Evolutionary conservation across 2,329 filamentous ascomycete genomes (phyloP).

Genomic region (Ophiostoma australiae): DNA sequence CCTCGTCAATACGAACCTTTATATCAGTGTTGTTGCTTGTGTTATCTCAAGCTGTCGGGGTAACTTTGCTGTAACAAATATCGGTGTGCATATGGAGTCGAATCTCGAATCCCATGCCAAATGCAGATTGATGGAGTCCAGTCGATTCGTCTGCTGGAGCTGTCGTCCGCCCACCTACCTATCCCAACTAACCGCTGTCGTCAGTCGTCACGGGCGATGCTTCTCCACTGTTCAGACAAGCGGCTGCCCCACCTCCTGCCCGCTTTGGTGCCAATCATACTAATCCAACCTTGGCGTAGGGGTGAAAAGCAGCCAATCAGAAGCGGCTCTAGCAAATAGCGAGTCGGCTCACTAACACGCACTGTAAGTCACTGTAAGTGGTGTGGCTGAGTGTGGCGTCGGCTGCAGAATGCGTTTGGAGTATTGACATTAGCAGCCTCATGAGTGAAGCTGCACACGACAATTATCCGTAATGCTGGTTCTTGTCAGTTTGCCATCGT

Average conservation of each 20-base stretch:
- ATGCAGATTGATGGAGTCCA: constrained; percentile 2
- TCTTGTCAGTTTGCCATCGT: background rate
- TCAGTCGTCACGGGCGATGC: constrained; percentile 25
- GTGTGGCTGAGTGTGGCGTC: constrained; percentile 3
- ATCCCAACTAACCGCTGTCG: constrained; percentile 1
- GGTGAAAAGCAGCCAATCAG: constrained; percentile 11
- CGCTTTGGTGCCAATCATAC: constrained; percentile 1
- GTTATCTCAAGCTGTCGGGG: background rate
- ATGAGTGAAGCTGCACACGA: background rate
- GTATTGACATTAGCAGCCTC: background rate
- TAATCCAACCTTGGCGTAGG: background rate
- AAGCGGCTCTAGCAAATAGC: background rate
- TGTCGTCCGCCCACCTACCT: constrained; percentile 8
- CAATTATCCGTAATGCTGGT: background rate
- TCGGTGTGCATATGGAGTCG: constrained; percentile 1
- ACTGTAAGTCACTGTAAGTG: constrained; percentile 2
- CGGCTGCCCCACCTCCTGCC: constrained; percentile 21
- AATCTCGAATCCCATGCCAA: background rate
- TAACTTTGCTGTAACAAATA: background rate
- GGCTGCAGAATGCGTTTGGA: background rate
- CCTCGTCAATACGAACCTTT: background rate
- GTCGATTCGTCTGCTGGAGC: background rate
- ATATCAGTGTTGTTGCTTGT: background rate
- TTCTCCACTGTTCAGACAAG: constrained; percentile 16
- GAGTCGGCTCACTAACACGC: background rate